phyloP scores from a whole-genome alignment of 257 asterid genomes.

The Solanum pimpinellifolium region DNA sequence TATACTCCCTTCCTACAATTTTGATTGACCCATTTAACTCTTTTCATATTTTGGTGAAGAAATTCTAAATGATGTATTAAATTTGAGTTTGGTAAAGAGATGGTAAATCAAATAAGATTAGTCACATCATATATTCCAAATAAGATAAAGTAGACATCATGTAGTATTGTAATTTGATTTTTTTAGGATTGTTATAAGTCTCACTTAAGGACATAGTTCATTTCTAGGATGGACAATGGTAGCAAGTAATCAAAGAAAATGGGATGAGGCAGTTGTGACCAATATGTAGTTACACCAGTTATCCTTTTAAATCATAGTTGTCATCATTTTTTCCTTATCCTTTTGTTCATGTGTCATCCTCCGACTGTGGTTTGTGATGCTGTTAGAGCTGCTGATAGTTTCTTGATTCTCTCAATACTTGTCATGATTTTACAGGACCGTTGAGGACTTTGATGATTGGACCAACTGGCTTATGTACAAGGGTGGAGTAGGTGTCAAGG shows the following conservation, averaged over 20 bases:
- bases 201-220: not conserved
- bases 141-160: not conserved
- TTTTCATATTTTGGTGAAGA: not conserved
- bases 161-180: not conserved
- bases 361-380: not conserved
- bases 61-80: not conserved
- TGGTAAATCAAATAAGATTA: not conserved
- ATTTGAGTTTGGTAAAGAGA: not conserved
- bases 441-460: slow-evolving; percentile 99
- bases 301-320: not conserved
- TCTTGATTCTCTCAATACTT: not conserved
- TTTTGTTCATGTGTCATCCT: not conserved
- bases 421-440: slow-evolving; percentile 50
- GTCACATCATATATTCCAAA: not conserved
- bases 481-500: slow-evolving; percentile 97
- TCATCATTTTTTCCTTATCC: not conserved
- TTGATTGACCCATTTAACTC: not conserved
- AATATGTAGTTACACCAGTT: not conserved
- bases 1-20: not conserved
- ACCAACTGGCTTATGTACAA: slow-evolving; percentile 92
- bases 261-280: not conserved
- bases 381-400: not conserved
- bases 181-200: not conserved
- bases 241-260: not conserved
- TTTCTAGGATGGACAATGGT: not conserved